Evolutionary conservation across 2,329 filamentous ascomycete species (phyloP), one percentile per base, ranked within the genome.

Genomic region (Fulvia fulva): DNA sequence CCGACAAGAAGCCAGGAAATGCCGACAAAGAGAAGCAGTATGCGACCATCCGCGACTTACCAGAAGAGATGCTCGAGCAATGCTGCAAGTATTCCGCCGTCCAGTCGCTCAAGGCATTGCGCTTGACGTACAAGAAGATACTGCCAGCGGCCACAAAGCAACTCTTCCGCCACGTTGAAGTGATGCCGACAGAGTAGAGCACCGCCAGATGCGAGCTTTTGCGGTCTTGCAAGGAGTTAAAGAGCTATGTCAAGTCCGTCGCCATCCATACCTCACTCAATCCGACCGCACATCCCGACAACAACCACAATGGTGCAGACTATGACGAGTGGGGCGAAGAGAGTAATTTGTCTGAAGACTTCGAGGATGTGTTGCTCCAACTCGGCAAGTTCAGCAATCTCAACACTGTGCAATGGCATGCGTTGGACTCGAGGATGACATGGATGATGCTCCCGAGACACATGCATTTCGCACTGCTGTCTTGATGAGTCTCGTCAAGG

Each of bases 91-190:
- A 50, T 32, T 2, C 26, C 9, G 19, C 11, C 6, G n/a, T 30
- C 8, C 25, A 50, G 4, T 16, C 46, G n/a, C 25, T 45, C 9
- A 25, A 58, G 34, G 21, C 45, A 28, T 46, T 55, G 21, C 51
- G 56, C 21, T 45, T 55, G 1, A 26, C 34, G 3, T 28, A 22
- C 45, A 55, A 43, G 9, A 19, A 37, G 12, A 16, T 54, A 21
- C 41, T 43, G 9, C 9, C 44, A n/a, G 45, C 51, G 9, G 56
- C 51, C 34, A 58, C 56, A n/a, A 51, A 54, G 22, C 7, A 37
- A 8, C 26, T 58, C 4, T 58, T 58, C 45, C 21, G 30, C 19
- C 56, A 55, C 26, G 32, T 54, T 32, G 51, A 55, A 28, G 45
- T 58, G 5, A 21, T 30, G 23, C 56, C 34, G 0, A 55, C 34